Conservation (phyloP, 2,329 filamentous ascomycete species). For the Lasiodiplodia citricola region DNA sequence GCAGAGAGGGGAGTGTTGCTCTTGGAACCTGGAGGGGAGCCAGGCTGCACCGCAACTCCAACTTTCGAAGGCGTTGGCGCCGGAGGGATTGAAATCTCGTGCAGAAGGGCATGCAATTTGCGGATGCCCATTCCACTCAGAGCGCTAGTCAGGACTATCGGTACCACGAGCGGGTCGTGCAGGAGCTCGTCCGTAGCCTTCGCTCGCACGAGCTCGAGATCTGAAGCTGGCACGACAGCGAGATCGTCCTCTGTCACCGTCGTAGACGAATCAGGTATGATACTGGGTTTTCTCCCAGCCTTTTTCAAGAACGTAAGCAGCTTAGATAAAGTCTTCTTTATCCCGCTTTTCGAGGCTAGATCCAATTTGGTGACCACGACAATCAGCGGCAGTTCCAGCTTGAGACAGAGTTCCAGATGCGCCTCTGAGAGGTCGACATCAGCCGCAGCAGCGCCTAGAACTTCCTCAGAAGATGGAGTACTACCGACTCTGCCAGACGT, state of each 20-base stretch:
- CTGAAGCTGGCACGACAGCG: constrained; percentile 57
- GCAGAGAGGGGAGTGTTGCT: constrained; percentile 32
- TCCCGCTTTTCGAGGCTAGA: constrained; percentile 72
- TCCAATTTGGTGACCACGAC: constrained; percentile 93
- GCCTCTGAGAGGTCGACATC: constrained; percentile 76
- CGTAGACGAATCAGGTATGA: constrained; percentile 56
- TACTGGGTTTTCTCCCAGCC: constrained; percentile 72
- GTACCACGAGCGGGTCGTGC: constrained; percentile 64
- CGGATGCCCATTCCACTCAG: constrained; percentile 84
- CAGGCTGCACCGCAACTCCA: background rate
- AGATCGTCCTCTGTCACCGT: constrained; percentile 54
- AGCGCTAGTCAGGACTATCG: constrained; percentile 86
- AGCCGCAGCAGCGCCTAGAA: constrained; percentile 56
- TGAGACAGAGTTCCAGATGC: constrained; percentile 84
- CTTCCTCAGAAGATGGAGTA: constrained; percentile 58
- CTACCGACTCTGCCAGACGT: constrained; percentile 48
- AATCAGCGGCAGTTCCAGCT: constrained; percentile 76
- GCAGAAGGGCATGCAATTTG: constrained; percentile 80
- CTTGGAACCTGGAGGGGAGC: background rate
- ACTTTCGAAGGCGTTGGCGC: constrained; percentile 50
- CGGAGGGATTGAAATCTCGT: constrained; percentile 70
- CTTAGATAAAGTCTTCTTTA: constrained; percentile 73
- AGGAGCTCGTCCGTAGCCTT: constrained; percentile 37
- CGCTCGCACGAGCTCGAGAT: constrained; percentile 62
- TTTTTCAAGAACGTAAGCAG: constrained; percentile 79